These are phyloP conservation scores for Immersiporthe knoxdaviesiana DNA, from an alignment of 2,329 filamentous ascomycete genomes.

Conservation along the genomic window DNA sequence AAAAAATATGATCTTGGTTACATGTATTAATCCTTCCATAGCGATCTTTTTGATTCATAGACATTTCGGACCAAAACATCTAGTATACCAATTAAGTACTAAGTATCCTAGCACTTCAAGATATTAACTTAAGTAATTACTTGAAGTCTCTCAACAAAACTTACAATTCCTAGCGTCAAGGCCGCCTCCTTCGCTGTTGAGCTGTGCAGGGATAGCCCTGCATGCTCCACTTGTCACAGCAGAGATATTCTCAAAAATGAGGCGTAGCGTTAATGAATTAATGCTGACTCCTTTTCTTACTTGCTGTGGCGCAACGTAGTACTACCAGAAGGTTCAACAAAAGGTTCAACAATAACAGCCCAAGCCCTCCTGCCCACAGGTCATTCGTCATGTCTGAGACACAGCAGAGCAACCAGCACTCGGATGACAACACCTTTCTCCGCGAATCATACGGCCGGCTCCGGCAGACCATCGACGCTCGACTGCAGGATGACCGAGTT, in stretches of 20 bases:
- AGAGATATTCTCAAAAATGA: background rate
- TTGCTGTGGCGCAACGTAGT: no score
- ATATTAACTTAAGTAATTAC: no score
- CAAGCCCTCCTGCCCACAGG: background rate
- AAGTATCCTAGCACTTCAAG: no score
- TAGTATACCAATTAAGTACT: no score
- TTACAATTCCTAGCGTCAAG: background rate
- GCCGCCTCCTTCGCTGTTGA: background rate
- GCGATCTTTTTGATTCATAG: no score
- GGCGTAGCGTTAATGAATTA: background rate
- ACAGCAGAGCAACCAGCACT: background rate
- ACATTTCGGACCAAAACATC: no score
- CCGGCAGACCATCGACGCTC: background rate
- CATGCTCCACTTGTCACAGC: background rate
- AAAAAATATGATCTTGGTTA: no score
- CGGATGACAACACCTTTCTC: constrained; percentile 3
- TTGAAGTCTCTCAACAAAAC: no score
- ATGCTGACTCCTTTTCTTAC: background rate
- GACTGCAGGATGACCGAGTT: background rate
- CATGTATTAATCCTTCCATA: no score
- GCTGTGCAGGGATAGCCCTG: background rate
- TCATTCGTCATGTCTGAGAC: constrained; percentile 1
- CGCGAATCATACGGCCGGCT: background rate
- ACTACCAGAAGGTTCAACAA: background rate
- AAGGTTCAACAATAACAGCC: background rate